These are phyloP conservation scores for Patellifolia procumbens DNA, from an alignment of 179 eudicot species.

Conservation along the genomic window DNA sequence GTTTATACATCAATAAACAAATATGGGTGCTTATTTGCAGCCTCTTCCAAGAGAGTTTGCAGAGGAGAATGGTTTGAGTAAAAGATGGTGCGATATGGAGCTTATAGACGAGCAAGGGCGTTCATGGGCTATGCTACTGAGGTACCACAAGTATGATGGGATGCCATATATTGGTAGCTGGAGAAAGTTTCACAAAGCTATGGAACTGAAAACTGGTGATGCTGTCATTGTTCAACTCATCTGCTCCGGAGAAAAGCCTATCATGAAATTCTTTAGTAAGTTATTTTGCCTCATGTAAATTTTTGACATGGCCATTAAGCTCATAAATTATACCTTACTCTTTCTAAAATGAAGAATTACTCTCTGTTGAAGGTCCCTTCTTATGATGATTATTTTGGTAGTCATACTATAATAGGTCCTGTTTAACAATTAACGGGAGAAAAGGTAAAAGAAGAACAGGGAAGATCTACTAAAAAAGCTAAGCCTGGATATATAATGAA, in stretches of 20 bases:
- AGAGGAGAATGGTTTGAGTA: conserved; percentile 17
- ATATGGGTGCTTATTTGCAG: conserved; percentile 12
- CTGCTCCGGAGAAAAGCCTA: conserved; percentile 13
- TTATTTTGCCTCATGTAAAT: no score
- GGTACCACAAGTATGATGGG: neutral
- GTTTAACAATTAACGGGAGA: no score
- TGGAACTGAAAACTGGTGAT: conserved; percentile 21
- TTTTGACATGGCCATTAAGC: no score
- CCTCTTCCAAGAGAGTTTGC: conserved; percentile 25
- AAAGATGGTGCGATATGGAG: conserved; percentile 11
- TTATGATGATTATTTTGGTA: no score
- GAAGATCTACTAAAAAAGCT: no score
- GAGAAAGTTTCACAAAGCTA: conserved; percentile 1
- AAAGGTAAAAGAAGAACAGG: no score
- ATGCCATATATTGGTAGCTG: conserved; percentile 2
- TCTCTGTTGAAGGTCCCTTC: no score
- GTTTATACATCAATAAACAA: no score
- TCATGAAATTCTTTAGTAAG: conserved; percentile 25
- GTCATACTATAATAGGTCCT: no score
- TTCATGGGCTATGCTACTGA: conserved; percentile 20
- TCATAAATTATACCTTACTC: no score
- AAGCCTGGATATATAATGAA: no score
- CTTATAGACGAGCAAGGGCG: conserved; percentile 19
- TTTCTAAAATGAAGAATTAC: no score
- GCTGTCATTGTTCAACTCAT: conserved; percentile 24